phyloP scores from a whole-genome alignment of 2,329 filamentous ascomycete genomes.

The Diaporthe sp. region DNA sequence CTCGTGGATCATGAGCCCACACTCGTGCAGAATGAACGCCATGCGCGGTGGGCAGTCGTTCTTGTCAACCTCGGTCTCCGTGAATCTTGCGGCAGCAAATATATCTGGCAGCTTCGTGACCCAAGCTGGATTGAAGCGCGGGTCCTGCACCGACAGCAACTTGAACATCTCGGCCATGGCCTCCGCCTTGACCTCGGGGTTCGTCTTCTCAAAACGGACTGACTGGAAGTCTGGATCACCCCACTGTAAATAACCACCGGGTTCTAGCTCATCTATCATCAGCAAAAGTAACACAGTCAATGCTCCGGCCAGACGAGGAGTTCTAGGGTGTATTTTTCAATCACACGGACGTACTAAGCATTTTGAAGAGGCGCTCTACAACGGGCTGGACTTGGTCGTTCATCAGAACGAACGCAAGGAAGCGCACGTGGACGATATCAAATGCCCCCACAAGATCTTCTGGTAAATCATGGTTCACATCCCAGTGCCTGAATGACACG shows the following conservation, averaged over 20 bases:
- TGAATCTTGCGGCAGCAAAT: neutral
- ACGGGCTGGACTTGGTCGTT: slow-evolving; percentile 41
- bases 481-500: slow-evolving; percentile 42
- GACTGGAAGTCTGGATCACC: slow-evolving; percentile 14
- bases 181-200: neutral
- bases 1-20: slow-evolving; percentile 44
- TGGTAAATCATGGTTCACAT: slow-evolving; percentile 41
- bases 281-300: neutral
- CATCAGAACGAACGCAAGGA: slow-evolving; percentile 44
- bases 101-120: neutral
- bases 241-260: slow-evolving; percentile 23
- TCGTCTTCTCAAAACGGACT: slow-evolving; percentile 4
- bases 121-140: slow-evolving; percentile 5
- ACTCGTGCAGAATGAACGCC: slow-evolving; percentile 20
- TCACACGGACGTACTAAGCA: slow-evolving; percentile 42
- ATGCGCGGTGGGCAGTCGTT: slow-evolving; percentile 6
- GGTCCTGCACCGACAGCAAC: neutral
- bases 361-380: slow-evolving; percentile 39
- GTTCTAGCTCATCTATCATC: neutral
- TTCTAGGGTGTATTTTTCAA: too few species aligned
- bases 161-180: slow-evolving; percentile 14
- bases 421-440: slow-evolving; percentile 46
- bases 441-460: slow-evolving; percentile 42
- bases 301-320: too few species aligned
- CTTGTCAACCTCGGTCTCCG: slow-evolving; percentile 6